Conservation (phyloP, 2,329 filamentous ascomycete species). For the Alternaria triticina region DNA sequence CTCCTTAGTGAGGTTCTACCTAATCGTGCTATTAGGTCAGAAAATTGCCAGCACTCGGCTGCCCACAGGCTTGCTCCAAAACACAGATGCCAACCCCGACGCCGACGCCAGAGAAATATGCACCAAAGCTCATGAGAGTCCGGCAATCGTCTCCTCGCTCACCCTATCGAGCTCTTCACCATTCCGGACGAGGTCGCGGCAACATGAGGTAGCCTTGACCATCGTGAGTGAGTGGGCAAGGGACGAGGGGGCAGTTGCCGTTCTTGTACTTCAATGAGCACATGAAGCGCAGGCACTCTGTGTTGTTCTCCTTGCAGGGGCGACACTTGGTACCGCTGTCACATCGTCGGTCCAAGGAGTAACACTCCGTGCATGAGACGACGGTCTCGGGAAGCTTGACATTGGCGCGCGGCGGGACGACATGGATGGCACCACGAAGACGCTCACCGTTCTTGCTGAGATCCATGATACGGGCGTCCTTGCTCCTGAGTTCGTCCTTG, state of each 20-base stretch:
- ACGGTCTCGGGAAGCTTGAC: constrained; percentile 29
- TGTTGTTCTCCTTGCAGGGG: constrained; percentile 26
- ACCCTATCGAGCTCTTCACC: constrained; percentile 9
- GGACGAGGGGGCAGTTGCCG: constrained; percentile 26
- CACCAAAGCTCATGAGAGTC: background rate
- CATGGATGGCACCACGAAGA: constrained; percentile 35
- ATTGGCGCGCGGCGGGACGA: constrained; percentile 23
- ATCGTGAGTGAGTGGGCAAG: constrained; percentile 33
- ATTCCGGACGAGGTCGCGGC: constrained; percentile 17
- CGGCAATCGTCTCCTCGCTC: background rate
- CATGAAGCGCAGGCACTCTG: constrained; percentile 35
- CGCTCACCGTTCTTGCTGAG: constrained; percentile 16
- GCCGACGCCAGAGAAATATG: background rate
- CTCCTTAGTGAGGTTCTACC: background rate
- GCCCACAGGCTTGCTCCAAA: background rate
- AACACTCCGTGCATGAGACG: constrained; percentile 39
- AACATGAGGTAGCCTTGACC: constrained; percentile 23
- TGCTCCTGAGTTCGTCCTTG: constrained; percentile 8
- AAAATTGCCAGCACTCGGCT: background rate
- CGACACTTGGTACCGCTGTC: constrained; percentile 30
- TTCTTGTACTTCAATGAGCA: constrained; percentile 35
- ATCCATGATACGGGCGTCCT: constrained; percentile 5
- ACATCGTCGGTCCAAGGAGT: constrained; percentile 30
- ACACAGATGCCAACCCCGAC: no score
- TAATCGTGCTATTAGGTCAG: background rate